Evolutionary conservation across 2,329 filamentous ascomycete species (phyloP), one percentile per base, ranked within the genome.

Genomic region (Arachnomyces sp.): DNA sequence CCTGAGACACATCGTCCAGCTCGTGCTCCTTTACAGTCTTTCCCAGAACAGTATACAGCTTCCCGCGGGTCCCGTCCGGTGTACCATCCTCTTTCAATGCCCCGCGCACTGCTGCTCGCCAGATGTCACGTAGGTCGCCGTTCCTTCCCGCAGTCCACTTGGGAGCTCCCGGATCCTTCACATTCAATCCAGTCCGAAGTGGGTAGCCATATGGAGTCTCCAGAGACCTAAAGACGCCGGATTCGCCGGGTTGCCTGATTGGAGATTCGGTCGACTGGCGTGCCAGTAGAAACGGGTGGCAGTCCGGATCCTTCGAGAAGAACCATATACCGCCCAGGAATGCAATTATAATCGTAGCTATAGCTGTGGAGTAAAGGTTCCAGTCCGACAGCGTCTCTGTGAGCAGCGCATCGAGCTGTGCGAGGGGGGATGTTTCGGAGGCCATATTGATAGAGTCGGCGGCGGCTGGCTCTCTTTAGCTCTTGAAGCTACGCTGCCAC

Each of bases 81-180:
- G 75, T 72, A 25, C 80, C 81, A 34, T 81, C 76, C 28, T 79
- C 77, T 41, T 79, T 75, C 12, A 74, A 64, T 7, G 75, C 68
- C 36, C 85, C 86, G 40, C 71, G 71, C 7, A 81, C 71, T 31
- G 79, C 83, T 55, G 76, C 76, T 47, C 81, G 78, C 92, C 92
- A 98, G 42, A 98, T 72, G 63, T 98, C 90, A 40, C 90, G 77
- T 49, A 98, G 68, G 54, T 98, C 90, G 33, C 92, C 92, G 60
- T 94, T 81, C 41, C 84, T 80, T 36, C 90, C 90, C 42, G 74
- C 71, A 7, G 82, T 74, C 84, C 89, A 95, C 64, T 87, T 87
- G 34, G 85, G 82, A 34, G 82, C 78, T 32, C 81, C 83, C 0
- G 81, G 67, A 40, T 88, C 83, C 66, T 87, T 90, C 42, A 96